Percentiles rank a stretch among this genome's conserved stretches.
These are phyloP conservation scores for Populus hybrid DNA, from an alignment of 441 rosid species.

Conservation along the genomic window DNA sequence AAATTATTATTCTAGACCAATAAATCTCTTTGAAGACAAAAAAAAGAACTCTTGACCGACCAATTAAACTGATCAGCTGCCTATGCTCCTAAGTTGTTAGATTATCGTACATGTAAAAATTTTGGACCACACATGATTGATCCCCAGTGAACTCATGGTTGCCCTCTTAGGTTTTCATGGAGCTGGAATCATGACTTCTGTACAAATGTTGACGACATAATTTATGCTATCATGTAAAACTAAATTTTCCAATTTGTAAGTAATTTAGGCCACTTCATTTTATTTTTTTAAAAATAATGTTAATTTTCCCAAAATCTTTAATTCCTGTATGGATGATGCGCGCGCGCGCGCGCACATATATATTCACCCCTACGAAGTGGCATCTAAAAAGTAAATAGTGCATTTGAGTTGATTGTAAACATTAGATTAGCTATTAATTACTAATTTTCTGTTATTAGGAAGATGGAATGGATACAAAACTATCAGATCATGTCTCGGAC, in stretches of 20 bases:
- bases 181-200: not conserved
- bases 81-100: no score
- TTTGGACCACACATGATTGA: not conserved
- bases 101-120: not conserved
- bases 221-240: not conserved
- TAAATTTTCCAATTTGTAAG: not conserved
- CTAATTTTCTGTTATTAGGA: conserved; percentile 34
- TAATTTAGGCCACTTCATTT: no score
- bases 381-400: not conserved
- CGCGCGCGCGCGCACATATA: no score
- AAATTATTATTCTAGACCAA: not conserved
- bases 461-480: conserved; percentile 44
- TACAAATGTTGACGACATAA: not conserved
- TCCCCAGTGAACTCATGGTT: not conserved
- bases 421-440: no score
- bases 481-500: conserved; percentile 52
- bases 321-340: no score
- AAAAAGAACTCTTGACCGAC: not conserved
- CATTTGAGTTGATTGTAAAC: not conserved
- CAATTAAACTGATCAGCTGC: not conserved
- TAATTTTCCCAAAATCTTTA: no score
- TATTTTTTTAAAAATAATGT: no score
- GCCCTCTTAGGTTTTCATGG: not conserved
- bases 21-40: not conserved
- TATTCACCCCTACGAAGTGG: not conserved